A percentile compares a stretch with the other conserved stretches of the same genome.
phyloP scores from a whole-genome alignment of 371 early-diverging fungal genomes.

The Sporodiniella umbellata region DNA sequence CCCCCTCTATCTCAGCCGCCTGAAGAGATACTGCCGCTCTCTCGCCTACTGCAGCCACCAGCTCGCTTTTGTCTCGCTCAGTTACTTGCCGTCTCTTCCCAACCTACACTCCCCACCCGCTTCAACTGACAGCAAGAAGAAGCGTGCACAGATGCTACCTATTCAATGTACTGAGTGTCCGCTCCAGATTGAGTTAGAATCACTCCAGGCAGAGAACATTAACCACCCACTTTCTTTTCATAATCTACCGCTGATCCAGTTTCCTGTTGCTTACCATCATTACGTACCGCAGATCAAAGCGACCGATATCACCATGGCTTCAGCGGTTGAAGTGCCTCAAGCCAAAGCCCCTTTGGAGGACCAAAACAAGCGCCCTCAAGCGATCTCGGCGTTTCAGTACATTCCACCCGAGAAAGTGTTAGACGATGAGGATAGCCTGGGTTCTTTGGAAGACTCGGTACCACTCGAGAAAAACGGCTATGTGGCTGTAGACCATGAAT shows the following conservation, averaged over 20 bases:
- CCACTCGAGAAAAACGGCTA: conserved; percentile 22
- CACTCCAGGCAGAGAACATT: background rate
- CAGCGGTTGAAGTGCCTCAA: conserved; percentile 7
- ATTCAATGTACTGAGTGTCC: conserved; percentile 13
- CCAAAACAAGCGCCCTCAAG: conserved; percentile 11
- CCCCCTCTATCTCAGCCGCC: background rate
- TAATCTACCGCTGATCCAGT: conserved; percentile 4
- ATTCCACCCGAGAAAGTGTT: conserved; percentile 16
- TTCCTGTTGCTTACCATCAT: conserved; percentile 3
- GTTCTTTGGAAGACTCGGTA: conserved; percentile 1
- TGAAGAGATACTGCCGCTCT: conserved; percentile 12
- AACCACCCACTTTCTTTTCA: background rate
- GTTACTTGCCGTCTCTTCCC: conserved; percentile 2
- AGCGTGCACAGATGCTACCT: background rate
- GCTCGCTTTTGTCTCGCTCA: background rate
- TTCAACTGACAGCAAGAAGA: background rate
- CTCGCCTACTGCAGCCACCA: conserved; percentile 16
- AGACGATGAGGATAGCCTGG: conserved; percentile 3
- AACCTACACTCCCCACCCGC: background rate
- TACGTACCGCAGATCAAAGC: background rate
- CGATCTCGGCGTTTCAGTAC: conserved; percentile 22
- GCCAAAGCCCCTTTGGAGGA: background rate
- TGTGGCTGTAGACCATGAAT: conserved; percentile 32
- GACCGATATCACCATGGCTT: background rate
- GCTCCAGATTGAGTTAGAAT: background rate